Base-by-base conservation (phyloP, 352 stramenopile genomes). In the Aphanomyces astaci region DNA sequence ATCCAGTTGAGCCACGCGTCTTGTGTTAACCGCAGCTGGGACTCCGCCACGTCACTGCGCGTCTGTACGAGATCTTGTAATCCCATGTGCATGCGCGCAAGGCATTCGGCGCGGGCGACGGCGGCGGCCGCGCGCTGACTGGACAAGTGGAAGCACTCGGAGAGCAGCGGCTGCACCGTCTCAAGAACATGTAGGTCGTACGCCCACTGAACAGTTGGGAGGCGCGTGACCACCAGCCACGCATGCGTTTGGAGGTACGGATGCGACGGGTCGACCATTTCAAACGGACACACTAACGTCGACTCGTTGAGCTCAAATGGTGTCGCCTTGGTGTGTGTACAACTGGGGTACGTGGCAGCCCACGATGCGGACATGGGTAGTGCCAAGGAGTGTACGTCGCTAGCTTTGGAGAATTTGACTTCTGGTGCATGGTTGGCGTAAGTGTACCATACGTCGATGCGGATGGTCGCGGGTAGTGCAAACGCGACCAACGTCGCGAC, bases 161-260 rank as follows among this genome's bases (percentile, higher is more conserved):
- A 63, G 13, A 87, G 32, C 0, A 73, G 64, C 0, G 45, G 25
- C 5, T 76, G 74, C 31, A 89, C 64, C 1, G 13, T 17, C 9
- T 65, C 30, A 9, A 93, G 40, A 27, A 90, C 82, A 4, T 89
- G 81, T 22, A 79, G 46, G 43, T 90, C 82, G 49, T 87, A 88
- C 15, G 46, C 51, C 82, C 82, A 91, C 1, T 75, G 77, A 7
- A 76, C 78, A 0, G 76, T 76, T 5, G 59, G 59, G 0, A 88
- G 76, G 2, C 84, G 75, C 1, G 72, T 80, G 30, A 93, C 39
- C 0, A 90, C 57, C 1, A 93, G 68, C 13, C 66, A 65, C 11
- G 51, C 51, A 30, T 59, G 51, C 22, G 2, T 59, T 39, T 59
- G 51, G 22, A 5, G 9, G 25, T 39, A 32, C 11, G 25, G 13